A percentile compares a stretch with the other conserved stretches of the same genome.
phyloP scores from a whole-genome alignment of 2,329 filamentous ascomycete genomes.

The Fusarium sp. region DNA sequence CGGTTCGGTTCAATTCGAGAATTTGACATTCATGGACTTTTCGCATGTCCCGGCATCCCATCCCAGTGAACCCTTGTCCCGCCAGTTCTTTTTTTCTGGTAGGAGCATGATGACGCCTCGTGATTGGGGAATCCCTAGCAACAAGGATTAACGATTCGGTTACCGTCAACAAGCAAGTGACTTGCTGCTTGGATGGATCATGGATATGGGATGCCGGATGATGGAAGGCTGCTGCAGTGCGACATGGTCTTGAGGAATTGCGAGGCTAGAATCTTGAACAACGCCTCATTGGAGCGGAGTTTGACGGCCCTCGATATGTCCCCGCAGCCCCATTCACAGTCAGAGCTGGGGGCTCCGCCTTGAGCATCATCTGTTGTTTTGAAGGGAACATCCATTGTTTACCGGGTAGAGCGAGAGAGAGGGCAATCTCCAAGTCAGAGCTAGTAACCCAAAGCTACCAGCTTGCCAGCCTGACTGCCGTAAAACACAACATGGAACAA shows the following conservation, averaged over 20 bases:
- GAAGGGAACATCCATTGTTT: not conserved
- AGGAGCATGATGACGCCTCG: not conserved
- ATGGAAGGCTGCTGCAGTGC: not conserved
- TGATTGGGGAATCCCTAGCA: not conserved
- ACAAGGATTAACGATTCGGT: slow-evolving; percentile 8
- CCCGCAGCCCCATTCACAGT: slow-evolving; percentile 25
- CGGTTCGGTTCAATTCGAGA: slow-evolving; percentile 2
- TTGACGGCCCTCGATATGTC: slow-evolving; percentile 11
- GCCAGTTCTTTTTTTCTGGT: not conserved
- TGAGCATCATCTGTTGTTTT: slow-evolving; percentile 25
- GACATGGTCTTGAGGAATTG: not conserved
- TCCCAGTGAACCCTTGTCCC: not conserved
- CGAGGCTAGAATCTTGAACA: slow-evolving; percentile 11
- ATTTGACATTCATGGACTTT: not conserved
- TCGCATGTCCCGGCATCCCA: not conserved
- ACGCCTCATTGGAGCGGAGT: slow-evolving; percentile 24
- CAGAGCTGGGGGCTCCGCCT: slow-evolving; percentile 14
- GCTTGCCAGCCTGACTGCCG: not conserved
- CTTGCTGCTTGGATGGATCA: not conserved
- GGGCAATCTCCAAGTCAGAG: not conserved
- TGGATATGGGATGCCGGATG: not conserved
- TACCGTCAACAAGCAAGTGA: slow-evolving; percentile 21
- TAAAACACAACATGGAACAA: not conserved
- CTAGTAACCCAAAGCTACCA: not conserved
- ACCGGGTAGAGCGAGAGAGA: not conserved